A percentile compares a stretch with the other conserved stretches of the same genome.
phyloP scores from a whole-genome alignment of 495 filamentous ascomycete genomes.

The Xylaria castorea region DNA sequence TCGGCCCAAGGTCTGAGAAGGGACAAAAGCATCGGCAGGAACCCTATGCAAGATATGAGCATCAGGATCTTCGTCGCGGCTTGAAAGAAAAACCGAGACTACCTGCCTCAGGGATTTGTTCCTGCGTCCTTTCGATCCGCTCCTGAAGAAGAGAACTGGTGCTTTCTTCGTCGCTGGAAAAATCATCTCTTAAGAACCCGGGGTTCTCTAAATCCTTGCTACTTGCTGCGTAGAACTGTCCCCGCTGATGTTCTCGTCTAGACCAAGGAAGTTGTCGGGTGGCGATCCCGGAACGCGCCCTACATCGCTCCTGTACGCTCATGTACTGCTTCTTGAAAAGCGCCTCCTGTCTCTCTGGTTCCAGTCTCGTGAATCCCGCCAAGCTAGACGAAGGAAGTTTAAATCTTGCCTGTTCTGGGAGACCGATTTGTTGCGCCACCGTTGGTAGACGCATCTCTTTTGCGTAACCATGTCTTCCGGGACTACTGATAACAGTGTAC shows the following conservation, averaged over 20 bases:
- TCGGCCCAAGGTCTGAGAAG: slow-evolving; percentile 28
- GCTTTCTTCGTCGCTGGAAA: background rate
- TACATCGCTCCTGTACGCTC: background rate
- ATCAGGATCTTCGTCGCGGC: background rate
- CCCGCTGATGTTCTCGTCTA: background rate
- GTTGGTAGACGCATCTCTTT: slow-evolving; percentile 13
- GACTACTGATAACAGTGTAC: slow-evolving; percentile 42
- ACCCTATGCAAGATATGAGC: background rate
- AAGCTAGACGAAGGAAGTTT: background rate
- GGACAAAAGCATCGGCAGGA: background rate
- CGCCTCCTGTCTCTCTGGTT: slow-evolving; percentile 17
- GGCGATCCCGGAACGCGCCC: slow-evolving; percentile 11
- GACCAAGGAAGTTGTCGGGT: background rate
- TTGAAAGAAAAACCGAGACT: background rate
- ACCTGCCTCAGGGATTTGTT: background rate
- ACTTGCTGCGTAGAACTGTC: background rate
- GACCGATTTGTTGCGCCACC: slow-evolving; percentile 28
- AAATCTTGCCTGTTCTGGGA: slow-evolving; percentile 25
- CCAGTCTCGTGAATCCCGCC: slow-evolving; percentile 3
- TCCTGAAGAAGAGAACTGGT: background rate
- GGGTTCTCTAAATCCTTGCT: background rate
- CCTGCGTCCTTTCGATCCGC: background rate
- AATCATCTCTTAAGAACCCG: background rate
- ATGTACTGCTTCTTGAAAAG: slow-evolving; percentile 32
- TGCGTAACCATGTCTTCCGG: slow-evolving; percentile 27